Base-by-base conservation (phyloP, 2,329 filamentous ascomycete genomes). In the Penicillium sp. region DNA sequence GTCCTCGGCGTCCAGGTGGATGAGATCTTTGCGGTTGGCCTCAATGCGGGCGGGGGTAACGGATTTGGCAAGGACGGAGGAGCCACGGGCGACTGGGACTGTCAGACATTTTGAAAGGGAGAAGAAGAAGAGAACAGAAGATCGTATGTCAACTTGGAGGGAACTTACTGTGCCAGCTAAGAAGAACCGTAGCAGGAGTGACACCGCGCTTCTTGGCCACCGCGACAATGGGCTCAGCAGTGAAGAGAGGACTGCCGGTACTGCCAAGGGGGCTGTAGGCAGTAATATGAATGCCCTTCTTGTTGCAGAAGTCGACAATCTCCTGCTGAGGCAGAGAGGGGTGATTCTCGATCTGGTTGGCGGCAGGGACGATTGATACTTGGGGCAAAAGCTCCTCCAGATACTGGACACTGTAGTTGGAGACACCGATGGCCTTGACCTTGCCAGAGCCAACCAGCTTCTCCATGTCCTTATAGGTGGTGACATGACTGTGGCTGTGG, bases 341-440 rank as follows among this genome's bases (percentile, higher is more conserved):
- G 71, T 94, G 88, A 65, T 83, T 86, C 75, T 93, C 89, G 65
- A 93, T 88, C 78, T 94, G 89, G 75, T 93, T 92, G 55, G 89
- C 81, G 6, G 83, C 85, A 0, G 90, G 90, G 3, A 76, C 67
- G 54, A 88, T 68, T 60, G 80, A 81, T 44, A 85, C 85, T 4
- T 84, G 83, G 66, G 70, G 58, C 20, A 83, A 72, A 17, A 86
- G 74, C 48, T 80, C 68, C 61, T 85, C 73, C 29, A 86, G 78
- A 42, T 78, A 78, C n/a, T 71, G 63, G 33, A 77, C 71, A 27
- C 78, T 81, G 69, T 79, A 85, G 74, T 86, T 86, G 56, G 78
- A 81, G 29, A 86, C 78, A 20, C 83, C 83, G 49, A 86, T 84
- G 45, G 79, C 76, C 54, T 77, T 76, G 18, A 78, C 76, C 68